Percentiles rank a stretch among this genome's conserved stretches.
phyloP scores from a whole-genome alignment of 1,139 yeast genomes.

The Suhomyces terraborum region DNA sequence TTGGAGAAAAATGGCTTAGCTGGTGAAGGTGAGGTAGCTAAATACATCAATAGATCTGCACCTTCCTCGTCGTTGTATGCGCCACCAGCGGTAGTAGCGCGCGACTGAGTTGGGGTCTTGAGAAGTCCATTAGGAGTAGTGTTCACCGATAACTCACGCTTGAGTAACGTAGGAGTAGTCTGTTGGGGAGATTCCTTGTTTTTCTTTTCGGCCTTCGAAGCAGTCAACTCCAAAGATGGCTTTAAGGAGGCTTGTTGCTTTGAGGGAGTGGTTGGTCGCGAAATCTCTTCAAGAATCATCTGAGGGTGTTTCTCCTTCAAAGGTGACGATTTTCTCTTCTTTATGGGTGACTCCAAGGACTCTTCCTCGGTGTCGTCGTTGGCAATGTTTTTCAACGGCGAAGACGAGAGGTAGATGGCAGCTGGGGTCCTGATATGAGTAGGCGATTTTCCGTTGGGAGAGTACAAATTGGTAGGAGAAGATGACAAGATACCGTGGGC shows the following conservation, averaged over 20 bases:
- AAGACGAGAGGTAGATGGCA: conserved; percentile 35
- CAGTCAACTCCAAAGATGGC: conserved; percentile 40
- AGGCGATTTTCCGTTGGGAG: conserved; percentile 46
- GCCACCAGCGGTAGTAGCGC: conserved; percentile 14
- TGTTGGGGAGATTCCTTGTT: conserved; percentile 17
- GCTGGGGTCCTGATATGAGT: conserved; percentile 45
- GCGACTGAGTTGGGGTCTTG: conserved; percentile 42
- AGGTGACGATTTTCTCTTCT: conserved; percentile 31
- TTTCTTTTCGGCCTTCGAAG: conserved; percentile 10
- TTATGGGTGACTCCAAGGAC: conserved; percentile 36
- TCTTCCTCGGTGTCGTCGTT: conserved; percentile 19
- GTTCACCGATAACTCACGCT: conserved; percentile 18
- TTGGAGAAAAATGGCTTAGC: conserved; percentile 45
- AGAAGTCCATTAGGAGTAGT: conserved; percentile 26
- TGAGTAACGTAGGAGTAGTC: conserved; percentile 41
- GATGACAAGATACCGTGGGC: conserved; percentile 24
- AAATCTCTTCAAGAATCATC: conserved; percentile 44
- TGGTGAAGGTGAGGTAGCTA: conserved; percentile 87
- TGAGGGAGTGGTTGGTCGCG: conserved; percentile 33
- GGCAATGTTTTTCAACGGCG: conserved; percentile 34
- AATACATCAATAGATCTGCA: conserved; percentile 76
- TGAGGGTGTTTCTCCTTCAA: conserved; percentile 31
- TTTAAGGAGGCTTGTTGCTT: conserved; percentile 27
- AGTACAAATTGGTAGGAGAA: conserved; percentile 40
- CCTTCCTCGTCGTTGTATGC: conserved; percentile 65